Conservation (phyloP, 2,329 filamentous ascomycete genomes). For the Aspergillus sojae region DNA sequence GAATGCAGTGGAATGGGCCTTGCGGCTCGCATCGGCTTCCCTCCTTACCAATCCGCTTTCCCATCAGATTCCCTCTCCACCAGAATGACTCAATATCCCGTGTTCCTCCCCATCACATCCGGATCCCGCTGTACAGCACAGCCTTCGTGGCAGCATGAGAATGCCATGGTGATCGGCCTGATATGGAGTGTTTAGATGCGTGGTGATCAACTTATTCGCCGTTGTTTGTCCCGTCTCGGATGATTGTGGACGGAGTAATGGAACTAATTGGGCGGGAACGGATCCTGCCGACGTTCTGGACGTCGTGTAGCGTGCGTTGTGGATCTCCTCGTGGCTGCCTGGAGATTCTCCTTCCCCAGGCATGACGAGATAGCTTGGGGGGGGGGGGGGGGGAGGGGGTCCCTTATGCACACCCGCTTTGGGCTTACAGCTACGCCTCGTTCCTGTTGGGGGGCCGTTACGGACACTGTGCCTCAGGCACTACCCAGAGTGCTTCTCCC, state of each 20-base stretch:
- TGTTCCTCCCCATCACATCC: background rate
- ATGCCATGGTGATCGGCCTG: background rate
- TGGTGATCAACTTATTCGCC: background rate
- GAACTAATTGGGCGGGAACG: conserved; percentile 2
- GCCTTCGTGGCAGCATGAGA: background rate
- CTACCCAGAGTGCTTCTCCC: background rate
- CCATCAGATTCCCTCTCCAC: background rate
- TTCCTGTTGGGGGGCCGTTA: background rate
- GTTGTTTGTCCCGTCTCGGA: background rate
- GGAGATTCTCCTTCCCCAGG: background rate
- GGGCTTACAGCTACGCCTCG: background rate
- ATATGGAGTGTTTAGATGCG: background rate
- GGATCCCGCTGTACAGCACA: background rate
- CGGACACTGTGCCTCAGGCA: background rate
- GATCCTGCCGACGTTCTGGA: conserved; percentile 10
- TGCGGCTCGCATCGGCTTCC: background rate
- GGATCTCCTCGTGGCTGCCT: conserved; percentile 5
- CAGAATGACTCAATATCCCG: background rate
- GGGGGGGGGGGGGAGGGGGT: no score
- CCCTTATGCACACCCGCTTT: background rate
- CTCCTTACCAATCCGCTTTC: background rate
- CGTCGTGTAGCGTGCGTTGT: background rate
- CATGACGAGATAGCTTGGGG: background rate
- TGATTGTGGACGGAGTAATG: background rate
- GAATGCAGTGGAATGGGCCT: background rate